Evolutionary conservation across 208 protist species (phyloP).

Genomic region (Acanthamoeba royreba): DNA sequence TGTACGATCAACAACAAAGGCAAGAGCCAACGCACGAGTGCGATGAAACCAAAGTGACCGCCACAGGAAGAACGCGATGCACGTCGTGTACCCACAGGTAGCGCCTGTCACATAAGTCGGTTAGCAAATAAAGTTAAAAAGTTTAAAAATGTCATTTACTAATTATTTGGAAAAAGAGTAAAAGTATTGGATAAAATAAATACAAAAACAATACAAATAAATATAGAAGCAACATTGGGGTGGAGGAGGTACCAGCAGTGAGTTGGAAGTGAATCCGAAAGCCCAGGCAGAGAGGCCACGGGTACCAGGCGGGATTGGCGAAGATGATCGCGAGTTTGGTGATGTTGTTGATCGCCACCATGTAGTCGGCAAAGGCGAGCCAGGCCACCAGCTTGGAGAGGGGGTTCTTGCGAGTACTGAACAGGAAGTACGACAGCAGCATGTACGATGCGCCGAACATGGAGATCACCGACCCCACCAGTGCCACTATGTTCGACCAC

Average conservation of each 20-base stretch:
- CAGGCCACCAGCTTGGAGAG: background rate
- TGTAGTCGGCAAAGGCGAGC: background rate
- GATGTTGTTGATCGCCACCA: background rate
- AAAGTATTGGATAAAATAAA: no score
- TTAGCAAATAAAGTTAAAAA: background rate
- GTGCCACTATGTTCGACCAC: background rate
- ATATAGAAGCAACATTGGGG: background rate
- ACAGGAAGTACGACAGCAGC: background rate
- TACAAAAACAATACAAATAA: no score
- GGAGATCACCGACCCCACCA: background rate
- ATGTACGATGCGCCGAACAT: background rate
- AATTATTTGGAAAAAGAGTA: no score
- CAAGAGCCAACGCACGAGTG: background rate
- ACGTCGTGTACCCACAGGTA: background rate
- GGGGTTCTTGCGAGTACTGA: background rate
- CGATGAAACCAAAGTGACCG: background rate
- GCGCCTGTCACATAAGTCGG: background rate
- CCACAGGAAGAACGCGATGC: constrained; percentile 16
- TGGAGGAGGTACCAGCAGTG: background rate
- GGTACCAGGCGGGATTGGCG: background rate
- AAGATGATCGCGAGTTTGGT: background rate
- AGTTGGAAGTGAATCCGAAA: background rate
- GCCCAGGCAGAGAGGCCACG: background rate
- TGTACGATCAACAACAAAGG: background rate
- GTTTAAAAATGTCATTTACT: no score